Conservation (phyloP, 1,139 yeast species). For the Kodamaea ohmeri region DNA sequence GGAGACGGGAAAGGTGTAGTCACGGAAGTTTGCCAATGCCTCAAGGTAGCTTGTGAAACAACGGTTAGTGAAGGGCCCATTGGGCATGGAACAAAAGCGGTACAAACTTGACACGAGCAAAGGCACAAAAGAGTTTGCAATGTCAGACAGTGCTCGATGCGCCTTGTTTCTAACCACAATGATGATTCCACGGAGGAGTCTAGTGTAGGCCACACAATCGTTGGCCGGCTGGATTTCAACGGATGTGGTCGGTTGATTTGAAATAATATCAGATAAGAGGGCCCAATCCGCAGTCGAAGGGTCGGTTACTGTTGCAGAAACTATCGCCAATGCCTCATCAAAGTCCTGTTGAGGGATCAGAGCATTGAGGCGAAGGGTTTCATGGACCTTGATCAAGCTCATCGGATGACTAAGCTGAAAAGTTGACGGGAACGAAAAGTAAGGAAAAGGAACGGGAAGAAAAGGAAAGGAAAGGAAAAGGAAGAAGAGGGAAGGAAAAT, state of each 20-base stretch:
- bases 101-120: constrained; percentile 7
- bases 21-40: constrained; percentile 15
- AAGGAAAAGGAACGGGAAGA: neutral
- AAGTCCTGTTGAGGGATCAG: neutral
- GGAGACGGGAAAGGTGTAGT: constrained; percentile 1
- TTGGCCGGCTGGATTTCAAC: neutral
- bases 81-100: constrained; percentile 2
- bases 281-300: neutral
- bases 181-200: constrained; percentile 12
- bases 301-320: neutral
- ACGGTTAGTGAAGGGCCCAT: constrained; percentile 10
- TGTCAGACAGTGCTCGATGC: constrained; percentile 3
- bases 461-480: too few species aligned
- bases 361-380: neutral
- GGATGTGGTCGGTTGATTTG: constrained; percentile 1
- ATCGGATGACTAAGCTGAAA: constrained; percentile 4
- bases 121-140: constrained; percentile 4
- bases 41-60: constrained; percentile 14
- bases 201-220: constrained; percentile 3
- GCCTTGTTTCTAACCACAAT: constrained; percentile 10
- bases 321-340: neutral
- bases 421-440: neutral
- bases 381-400: constrained; percentile 1
- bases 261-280: neutral
- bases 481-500: too few species aligned